phyloP scores from a whole-genome alignment of 78 protist species.

The Dictyostelium capitatum region DNA sequence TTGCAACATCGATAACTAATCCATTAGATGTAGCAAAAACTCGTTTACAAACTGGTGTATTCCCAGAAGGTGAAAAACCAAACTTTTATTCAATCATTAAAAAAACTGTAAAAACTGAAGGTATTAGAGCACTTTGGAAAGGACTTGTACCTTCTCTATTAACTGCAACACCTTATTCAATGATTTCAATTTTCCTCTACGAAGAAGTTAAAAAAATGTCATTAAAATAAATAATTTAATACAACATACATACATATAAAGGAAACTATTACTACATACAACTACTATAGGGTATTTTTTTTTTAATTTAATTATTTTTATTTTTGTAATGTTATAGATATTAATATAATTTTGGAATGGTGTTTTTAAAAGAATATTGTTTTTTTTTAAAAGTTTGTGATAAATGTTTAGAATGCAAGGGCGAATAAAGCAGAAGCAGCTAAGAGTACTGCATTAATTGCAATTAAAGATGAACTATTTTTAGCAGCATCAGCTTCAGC shows the following conservation, averaged over 20 bases:
- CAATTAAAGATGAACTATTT: background rate
- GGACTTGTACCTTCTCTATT: constrained; percentile 67
- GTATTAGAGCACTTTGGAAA: constrained; percentile 79
- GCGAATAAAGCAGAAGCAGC: background rate
- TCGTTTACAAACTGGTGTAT: constrained; percentile 64
- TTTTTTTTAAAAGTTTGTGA: too few species aligned
- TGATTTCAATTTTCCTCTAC: constrained; percentile 61
- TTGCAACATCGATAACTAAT: constrained; percentile 49
- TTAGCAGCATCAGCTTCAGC: too few species aligned
- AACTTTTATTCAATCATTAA: constrained; percentile 31
- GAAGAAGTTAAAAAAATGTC: constrained; percentile 76
- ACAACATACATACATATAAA: background rate
- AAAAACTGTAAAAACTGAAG: constrained; percentile 44
- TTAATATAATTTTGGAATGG: background rate
- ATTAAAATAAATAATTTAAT: constrained; percentile 34
- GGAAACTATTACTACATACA: too few species aligned
- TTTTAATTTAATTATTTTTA: background rate
- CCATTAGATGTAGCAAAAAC: constrained; percentile 74
- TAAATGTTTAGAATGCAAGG: background rate
- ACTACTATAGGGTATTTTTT: too few species aligned
- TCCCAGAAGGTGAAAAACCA: background rate
- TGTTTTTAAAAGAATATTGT: background rate
- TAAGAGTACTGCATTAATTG: background rate
- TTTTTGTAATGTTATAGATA: background rate
- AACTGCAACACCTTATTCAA: constrained; percentile 65